Evolutionary conservation across 2,329 filamentous ascomycete genomes (phyloP), one percentile per base, ranked within the genome.

Genomic region (Neocatenulostroma microsporum): DNA sequence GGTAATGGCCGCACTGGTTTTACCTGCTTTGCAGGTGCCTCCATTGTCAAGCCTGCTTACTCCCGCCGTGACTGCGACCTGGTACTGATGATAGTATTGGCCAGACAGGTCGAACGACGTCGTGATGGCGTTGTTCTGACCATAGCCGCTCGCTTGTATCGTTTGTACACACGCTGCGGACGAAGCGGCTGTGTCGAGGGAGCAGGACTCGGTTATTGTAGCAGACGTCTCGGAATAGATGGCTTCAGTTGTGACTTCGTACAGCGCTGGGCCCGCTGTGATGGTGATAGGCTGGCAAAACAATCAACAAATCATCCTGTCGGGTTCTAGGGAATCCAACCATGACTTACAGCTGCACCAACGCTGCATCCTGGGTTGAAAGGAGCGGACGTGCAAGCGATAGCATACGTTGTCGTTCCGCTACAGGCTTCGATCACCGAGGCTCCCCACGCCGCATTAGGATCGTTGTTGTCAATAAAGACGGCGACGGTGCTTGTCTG

Each of bases 401-500:
- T 28, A 3, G 47, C 48, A 20, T 51, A 51, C 8, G 46, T 51
- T 4, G 48, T 51, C 13, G 44, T 42, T 30, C 48, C 46, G 17
- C 41, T 27, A 39, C 48, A 51, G 3, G 44, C 46, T 21, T 49
- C 44, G 21, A 47, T 40, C 12, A 51, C 36, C 3, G 48, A 51
- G 13, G 48, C 48, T 21, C 42, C 48, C 48, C 48, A 51, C 9
- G 40, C 33, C 3, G 47, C 40, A 14, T 45, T 41, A 3, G 48
- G 48, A 20, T 51, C 40, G 36, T 46, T 46, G 30, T 51, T 46
- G 36, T 51, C 40, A 21, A 51, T 51, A 41, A 49, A 51, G 32
- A 51, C 42, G 27, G 41, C 39, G 8, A 43, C 9, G 3, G 31
- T 24, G 8, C 10, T 29, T 12, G 19, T 34, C 17, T 34, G 31